Evolutionary conservation across 129 eudicot genomes (phyloP), one percentile per base, ranked within the genome.

Genomic region (Tanacetum coccineum): DNA sequence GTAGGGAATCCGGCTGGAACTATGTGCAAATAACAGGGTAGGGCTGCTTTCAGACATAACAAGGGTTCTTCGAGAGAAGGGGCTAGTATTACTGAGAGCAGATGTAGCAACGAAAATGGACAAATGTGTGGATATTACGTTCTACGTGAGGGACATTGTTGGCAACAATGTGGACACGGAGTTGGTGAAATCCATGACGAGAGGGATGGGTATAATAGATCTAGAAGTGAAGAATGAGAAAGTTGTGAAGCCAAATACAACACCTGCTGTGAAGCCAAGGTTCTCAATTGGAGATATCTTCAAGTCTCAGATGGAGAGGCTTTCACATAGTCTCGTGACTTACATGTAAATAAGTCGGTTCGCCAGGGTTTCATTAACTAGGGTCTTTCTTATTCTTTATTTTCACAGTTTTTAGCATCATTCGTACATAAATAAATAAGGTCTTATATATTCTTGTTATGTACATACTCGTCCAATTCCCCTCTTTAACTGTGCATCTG

Each of bases 31-130:
- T n/a, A 79, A 80, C 71, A 74, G 96, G 73, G 85, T 85, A 57
- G 96, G 96, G n/a, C 52, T 88, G 84, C 89, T 88, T 10, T 88
- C 96, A 6, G 92, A 88, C 72, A 83, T 88, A 71, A 88, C 92
- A 4, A 44, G 96, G 56, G 85, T 85, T 62, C 87, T 88, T 1
- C 80, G 92, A 55, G 96, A 88, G 76, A 81, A 85, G 28, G 96
- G 92, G 45, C 81, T 88, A 22, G 82, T 82, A 8, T 89, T 88
- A 13, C 80, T 85, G 39, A 70, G 96, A 76, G 96, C 89, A 30
- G 96, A 88, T 64, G 48, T 85, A 39, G 92, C 78, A 45, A 85
- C 92, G 11, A 81, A 76, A 47, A 82, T 85, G 50, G 89, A 79
- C 67, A 79, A 83, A 64, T 67, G 76, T 10, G 83, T 82, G 72